Evolutionary conservation across 176 grass and related monocot species (phyloP).

Genomic region (Oropetium thomaeum): DNA sequence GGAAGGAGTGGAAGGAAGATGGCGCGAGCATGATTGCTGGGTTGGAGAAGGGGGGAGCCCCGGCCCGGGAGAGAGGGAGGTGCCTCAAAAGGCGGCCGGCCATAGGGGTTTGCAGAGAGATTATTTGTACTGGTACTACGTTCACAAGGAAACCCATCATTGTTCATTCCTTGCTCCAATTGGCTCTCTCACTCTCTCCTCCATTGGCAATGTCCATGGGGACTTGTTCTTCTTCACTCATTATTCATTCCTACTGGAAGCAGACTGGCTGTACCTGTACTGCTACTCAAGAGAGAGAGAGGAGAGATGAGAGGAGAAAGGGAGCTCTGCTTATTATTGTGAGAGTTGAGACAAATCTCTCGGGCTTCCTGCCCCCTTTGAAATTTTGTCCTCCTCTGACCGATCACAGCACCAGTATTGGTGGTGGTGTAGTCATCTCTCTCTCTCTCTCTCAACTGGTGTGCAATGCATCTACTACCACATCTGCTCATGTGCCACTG

Average conservation of each 20-base stretch:
- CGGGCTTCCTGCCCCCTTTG: slow-evolving; percentile 37
- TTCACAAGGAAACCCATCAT: slow-evolving; percentile 90
- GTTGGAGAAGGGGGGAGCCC: background rate
- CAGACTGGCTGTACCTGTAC: too few relatives aligned
- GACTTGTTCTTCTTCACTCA: slow-evolving; percentile 4
- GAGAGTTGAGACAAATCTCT: slow-evolving; percentile 55
- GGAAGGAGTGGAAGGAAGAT: too few relatives aligned
- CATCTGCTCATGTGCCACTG: background rate
- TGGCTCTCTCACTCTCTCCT: background rate
- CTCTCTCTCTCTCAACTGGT: too few relatives aligned
- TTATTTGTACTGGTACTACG: slow-evolving; percentile 74
- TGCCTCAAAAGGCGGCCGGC: slow-evolving; percentile 44
- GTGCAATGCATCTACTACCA: background rate
- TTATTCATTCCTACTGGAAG: too few relatives aligned
- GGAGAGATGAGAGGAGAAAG: too few relatives aligned
- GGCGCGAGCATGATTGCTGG: slow-evolving; percentile 34
- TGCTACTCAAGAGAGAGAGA: background rate
- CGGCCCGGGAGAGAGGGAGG: slow-evolving; percentile 22
- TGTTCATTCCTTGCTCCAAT: background rate
- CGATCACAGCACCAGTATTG: background rate
- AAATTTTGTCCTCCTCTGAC: slow-evolving; percentile 22
- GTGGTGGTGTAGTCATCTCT: too few relatives aligned
- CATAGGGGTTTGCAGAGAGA: slow-evolving; percentile 34
- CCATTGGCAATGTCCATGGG: slow-evolving; percentile 5
- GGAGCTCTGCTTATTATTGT: too few relatives aligned